A percentile compares a stretch with the other conserved stretches of the same genome.
Conservation (phyloP, 2,329 filamentous ascomycete species). For the Lasiodiplodia hormozganensis region DNA sequence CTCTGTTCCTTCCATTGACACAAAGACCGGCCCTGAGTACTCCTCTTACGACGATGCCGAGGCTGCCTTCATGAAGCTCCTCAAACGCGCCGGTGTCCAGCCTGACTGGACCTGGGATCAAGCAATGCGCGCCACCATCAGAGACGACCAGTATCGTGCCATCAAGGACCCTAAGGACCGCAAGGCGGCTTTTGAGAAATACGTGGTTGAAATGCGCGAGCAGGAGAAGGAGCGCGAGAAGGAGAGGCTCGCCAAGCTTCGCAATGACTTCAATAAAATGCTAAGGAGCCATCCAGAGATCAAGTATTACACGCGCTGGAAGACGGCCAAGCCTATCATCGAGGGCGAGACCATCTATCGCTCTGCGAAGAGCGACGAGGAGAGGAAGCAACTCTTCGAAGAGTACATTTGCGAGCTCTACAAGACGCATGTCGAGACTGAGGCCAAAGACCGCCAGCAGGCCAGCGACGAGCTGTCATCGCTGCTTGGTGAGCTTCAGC, state of each 20-base stretch:
- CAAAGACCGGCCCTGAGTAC: conserved; percentile 60
- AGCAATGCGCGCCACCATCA: conserved; percentile 82
- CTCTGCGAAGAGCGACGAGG: conserved; percentile 84
- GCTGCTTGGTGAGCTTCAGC: conserved; percentile 77
- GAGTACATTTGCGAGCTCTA: conserved; percentile 90
- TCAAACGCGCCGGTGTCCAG: conserved; percentile 84
- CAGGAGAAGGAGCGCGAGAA: conserved; percentile 96
- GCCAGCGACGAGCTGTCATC: conserved; percentile 84
- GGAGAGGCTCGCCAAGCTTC: conserved; percentile 89
- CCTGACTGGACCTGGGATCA: conserved; percentile 94
- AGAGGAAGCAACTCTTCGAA: conserved; percentile 88
- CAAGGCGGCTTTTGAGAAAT: conserved; percentile 92
- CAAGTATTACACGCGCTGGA: conserved; percentile 96
- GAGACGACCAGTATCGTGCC: conserved; percentile 90
- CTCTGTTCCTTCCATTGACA: conserved; percentile 45
- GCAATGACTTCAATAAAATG: conserved; percentile 95
- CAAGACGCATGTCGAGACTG: conserved; percentile 78
- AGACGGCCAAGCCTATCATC: conserved; percentile 91
- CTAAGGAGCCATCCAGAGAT: conserved; percentile 96
- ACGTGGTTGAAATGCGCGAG: conserved; percentile 84
- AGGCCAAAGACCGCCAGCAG: conserved; percentile 73
- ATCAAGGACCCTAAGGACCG: conserved; percentile 92
- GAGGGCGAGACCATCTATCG: conserved; percentile 96
- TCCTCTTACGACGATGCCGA: conserved; percentile 83
- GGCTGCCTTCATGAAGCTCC: conserved; percentile 87